Conservation (phyloP, 805 yeast species). For the Danielia oregonensis region DNA sequence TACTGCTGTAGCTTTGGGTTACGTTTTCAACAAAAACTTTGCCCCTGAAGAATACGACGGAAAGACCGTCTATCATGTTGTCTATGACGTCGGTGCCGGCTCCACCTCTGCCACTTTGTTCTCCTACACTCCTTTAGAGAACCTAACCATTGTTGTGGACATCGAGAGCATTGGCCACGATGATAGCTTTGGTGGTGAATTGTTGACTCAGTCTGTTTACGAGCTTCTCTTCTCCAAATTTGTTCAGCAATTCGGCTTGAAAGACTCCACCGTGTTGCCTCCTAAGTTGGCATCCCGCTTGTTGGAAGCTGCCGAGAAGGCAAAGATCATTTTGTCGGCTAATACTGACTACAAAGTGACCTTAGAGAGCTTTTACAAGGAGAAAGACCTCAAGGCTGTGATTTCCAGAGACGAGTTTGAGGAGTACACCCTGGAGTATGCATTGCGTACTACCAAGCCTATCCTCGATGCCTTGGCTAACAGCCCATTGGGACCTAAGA, state of each 20-base stretch:
- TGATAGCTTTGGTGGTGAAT: constrained; percentile 69
- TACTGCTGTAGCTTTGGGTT: constrained; percentile 83
- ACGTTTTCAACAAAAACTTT: constrained; percentile 52
- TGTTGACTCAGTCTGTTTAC: constrained; percentile 63
- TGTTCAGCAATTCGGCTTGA: constrained; percentile 37
- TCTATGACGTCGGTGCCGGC: constrained; percentile 93
- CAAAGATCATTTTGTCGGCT: constrained; percentile 83
- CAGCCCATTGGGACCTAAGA: constrained; percentile 21
- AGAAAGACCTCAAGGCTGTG: constrained; percentile 63
- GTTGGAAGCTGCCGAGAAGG: constrained; percentile 83
- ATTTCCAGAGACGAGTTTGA: constrained; percentile 85
- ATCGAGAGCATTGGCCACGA: constrained; percentile 73
- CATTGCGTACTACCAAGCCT: constrained; percentile 50
- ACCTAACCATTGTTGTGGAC: constrained; percentile 45
- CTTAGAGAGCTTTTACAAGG: constrained; percentile 71
- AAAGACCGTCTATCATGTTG: constrained; percentile 54
- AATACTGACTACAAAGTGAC: constrained; percentile 75
- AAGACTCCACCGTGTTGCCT: constrained; percentile 41
- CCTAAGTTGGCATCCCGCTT: constrained; percentile 63
- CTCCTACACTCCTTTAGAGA: constrained; percentile 47
- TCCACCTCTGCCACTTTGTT: constrained; percentile 85
- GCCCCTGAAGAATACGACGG: constrained; percentile 31
- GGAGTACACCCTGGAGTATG: constrained; percentile 42
- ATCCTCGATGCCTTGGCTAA: constrained; percentile 46
- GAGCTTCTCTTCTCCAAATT: constrained; percentile 60